A percentile compares a stretch with the other conserved stretches of the same genome.
phyloP scores from a whole-genome alignment of 2,329 filamentous ascomycete species.

The Ramularia endophylla region DNA sequence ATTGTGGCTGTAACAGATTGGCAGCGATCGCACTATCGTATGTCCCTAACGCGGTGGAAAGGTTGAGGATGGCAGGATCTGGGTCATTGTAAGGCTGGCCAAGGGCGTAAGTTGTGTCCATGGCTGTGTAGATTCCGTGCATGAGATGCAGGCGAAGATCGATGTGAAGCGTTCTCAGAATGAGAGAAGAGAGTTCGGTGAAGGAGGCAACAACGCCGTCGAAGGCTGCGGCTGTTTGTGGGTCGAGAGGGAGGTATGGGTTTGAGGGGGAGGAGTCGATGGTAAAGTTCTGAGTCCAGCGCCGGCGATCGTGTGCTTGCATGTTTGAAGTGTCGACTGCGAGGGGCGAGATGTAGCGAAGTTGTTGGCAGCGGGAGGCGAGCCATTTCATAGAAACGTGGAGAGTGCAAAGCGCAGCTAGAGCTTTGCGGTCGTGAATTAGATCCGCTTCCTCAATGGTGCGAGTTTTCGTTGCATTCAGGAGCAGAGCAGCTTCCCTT shows the following conservation, averaged over 20 bases:
- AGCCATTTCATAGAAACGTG: conserved; percentile 99
- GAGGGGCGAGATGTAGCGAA: conserved; percentile 75
- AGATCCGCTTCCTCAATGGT: conserved; percentile 72
- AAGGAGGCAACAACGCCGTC: conserved; percentile 81
- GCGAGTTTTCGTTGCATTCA: conserved; percentile 50
- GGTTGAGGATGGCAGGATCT: conserved; percentile 70
- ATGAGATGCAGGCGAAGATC: conserved; percentile 83
- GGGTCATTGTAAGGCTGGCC: conserved; percentile 71
- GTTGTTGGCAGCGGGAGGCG: conserved; percentile 69
- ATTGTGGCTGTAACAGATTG: conserved; percentile 65
- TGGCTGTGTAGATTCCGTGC: conserved; percentile 62
- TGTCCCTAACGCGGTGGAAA: conserved; percentile 77
- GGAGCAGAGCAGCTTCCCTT: conserved; percentile 49
- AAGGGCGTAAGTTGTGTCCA: conserved; percentile 43
- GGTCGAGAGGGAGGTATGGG: conserved; percentile 83
- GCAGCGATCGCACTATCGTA: conserved; percentile 77
- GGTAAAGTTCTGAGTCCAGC: conserved; percentile 59
- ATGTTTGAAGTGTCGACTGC: conserved; percentile 58
- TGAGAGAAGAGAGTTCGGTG: conserved; percentile 69
- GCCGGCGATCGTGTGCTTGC: conserved; percentile 53
- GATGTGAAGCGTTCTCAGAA: conserved; percentile 80
- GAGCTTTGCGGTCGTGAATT: conserved; percentile 80
- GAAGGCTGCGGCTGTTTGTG: conserved; percentile 79
- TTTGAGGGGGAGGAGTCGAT: conserved; percentile 40
- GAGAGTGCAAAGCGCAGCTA: conserved; percentile 76